These are phyloP conservation scores for Ceriops decandra DNA, from an alignment of 345 rosid species.

Conservation along the genomic window DNA sequence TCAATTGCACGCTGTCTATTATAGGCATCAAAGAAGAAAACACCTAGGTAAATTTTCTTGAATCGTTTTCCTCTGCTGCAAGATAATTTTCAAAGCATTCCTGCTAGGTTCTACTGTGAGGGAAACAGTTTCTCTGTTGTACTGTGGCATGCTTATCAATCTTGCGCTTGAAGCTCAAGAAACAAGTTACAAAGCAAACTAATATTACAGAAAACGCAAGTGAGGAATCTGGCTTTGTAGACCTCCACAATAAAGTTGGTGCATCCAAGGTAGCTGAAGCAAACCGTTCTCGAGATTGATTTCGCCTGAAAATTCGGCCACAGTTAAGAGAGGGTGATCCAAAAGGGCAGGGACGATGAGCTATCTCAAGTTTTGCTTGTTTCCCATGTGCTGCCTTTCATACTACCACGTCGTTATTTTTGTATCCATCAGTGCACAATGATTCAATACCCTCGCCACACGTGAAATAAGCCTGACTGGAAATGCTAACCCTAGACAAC, in stretches of 20 bases:
- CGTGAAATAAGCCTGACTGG: too few species aligned
- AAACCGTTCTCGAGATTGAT: constrained; percentile 50
- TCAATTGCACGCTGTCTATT: neutral
- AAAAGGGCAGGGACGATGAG: neutral
- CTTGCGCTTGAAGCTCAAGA: constrained; percentile 10
- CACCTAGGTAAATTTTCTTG: neutral
- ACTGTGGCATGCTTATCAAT: constrained; percentile 1
- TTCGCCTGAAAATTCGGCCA: constrained; percentile 36
- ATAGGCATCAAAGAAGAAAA: neutral
- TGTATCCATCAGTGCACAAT: too few species aligned
- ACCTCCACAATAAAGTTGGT: constrained; percentile 24
- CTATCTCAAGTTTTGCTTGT: too few species aligned
- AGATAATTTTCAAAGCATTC: neutral
- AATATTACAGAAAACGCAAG: constrained; percentile 27
- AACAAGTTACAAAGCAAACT: constrained; percentile 8
- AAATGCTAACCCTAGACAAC: too few species aligned
- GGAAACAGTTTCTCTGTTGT: neutral
- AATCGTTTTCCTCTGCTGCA: neutral
- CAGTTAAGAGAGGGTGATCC: neutral
- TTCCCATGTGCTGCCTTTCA: too few species aligned
- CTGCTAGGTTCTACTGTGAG: neutral
- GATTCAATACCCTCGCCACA: too few species aligned
- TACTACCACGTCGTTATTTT: too few species aligned
- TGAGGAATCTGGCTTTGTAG: constrained; percentile 31
- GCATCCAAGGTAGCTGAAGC: constrained; percentile 47